Base-by-base conservation (phyloP, 768 basidiomycete species). In the Leucocoprinus leucothites region DNA sequence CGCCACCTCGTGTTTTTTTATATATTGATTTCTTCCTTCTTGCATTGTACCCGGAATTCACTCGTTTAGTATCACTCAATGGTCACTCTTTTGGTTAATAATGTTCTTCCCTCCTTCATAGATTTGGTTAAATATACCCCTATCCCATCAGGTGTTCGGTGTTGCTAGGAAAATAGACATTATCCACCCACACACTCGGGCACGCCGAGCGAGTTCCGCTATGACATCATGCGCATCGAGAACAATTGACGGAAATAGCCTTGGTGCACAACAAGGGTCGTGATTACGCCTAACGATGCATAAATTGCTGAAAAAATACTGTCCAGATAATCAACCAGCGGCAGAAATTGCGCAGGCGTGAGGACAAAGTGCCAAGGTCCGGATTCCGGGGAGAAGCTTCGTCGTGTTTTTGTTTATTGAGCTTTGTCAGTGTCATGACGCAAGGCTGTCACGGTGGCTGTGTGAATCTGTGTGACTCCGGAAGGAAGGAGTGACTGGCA, bases 51-150 rank as follows among this genome's bases (percentile, higher is more conserved):
- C 26, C 34, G 38, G 47, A 53, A 38, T 48, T 34, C 21, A 51
- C 19, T 57, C 47, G 21, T 51, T 38, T 51, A 26, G 19, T n/a
- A 51, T 51, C n/a, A 16, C 41, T 35, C 11, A 4, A 36, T 18
- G 9, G 48, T 50, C 22, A 8, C n/a, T 40, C 38, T 26, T 26
- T 49, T 24, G 45, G 22, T 36, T 53, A 45, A 46, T 46, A 21
- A 26, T 13, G 18, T 18, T 16, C 44, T 46, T 24, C 22, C n/a
- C 43, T 28, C 16, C 16, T 40, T 21, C 21, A 16, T 48, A 40
- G 42, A 51, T 31, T 21, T 43, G 24, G 28, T 43, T 28, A 53
- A 43, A 45, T 53, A 45, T 44, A 34, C 42, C 51, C 51, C 53
- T 22, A 26, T 4, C 25, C 9, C 24, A 9, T 45, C 18, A 28